A percentile compares a stretch with the other conserved stretches of the same genome.
These are phyloP conservation scores for Kodamaea nitidulidarum DNA, from an alignment of 805 yeast species.

Conservation along the genomic window DNA sequence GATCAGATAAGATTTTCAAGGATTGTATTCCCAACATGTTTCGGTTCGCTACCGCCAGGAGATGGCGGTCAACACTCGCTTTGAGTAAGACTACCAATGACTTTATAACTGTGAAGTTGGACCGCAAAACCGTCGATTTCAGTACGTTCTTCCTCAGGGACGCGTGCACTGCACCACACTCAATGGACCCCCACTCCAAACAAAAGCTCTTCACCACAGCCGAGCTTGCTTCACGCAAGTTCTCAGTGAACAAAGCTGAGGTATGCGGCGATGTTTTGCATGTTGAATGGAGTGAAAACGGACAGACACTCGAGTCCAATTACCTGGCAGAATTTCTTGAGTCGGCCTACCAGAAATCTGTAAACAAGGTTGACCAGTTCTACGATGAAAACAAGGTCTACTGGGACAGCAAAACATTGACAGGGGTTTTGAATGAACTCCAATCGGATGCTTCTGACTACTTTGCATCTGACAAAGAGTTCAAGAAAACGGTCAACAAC, in stretches of 20 bases:
- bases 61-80: slow-evolving; percentile 9
- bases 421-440: slow-evolving; percentile 16
- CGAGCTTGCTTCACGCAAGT: slow-evolving; percentile 11
- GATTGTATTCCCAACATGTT: too few species aligned
- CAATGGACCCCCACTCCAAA: slow-evolving; percentile 52
- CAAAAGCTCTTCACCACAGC: slow-evolving; percentile 69
- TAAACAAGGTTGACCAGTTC: slow-evolving; percentile 33
- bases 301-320: slow-evolving; percentile 20
- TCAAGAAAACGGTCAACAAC: slow-evolving; percentile 39
- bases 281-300: slow-evolving; percentile 38
- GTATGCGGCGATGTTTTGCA: slow-evolving; percentile 30
- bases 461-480: slow-evolving; percentile 22
- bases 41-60: not conserved
- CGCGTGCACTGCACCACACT: slow-evolving; percentile 45
- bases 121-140: slow-evolving; percentile 29
- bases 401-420: slow-evolving; percentile 40
- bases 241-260: slow-evolving; percentile 20
- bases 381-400: slow-evolving; percentile 27
- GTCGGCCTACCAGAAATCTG: slow-evolving; percentile 33
- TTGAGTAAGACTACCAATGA: slow-evolving; percentile 19
- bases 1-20: not conserved
- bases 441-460: slow-evolving; percentile 37
- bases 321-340: slow-evolving; percentile 48
- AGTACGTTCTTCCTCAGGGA: slow-evolving; percentile 62
- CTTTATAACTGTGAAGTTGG: slow-evolving; percentile 22